Conservation (phyloP, 257 asterid genomes). For the Schizonepeta tenuifolia region DNA sequence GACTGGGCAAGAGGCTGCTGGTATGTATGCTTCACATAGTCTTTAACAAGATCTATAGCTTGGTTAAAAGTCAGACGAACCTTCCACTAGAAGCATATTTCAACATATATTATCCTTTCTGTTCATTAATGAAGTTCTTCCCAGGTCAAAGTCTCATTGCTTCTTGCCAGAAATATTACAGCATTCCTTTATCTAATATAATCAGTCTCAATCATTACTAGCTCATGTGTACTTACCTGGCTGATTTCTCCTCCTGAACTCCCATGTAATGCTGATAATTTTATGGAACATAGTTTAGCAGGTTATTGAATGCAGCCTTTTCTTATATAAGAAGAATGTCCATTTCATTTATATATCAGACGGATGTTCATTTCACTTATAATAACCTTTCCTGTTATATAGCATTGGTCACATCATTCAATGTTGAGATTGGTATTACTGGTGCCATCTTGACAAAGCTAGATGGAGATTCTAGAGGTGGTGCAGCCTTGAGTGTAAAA, state of each 20-base stretch:
- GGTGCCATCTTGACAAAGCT: slow-evolving; percentile 97
- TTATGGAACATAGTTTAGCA: slow-evolving; percentile 14
- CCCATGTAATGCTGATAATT: slow-evolving; percentile 11
- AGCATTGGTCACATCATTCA: slow-evolving; percentile 95
- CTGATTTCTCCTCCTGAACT: slow-evolving; percentile 4
- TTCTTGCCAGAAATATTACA: slow-evolving; percentile 20
- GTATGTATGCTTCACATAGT: slow-evolving; percentile 43
- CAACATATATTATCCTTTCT: slow-evolving; percentile 13
- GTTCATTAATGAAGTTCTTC: background rate
- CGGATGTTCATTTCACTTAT: slow-evolving; percentile 33
- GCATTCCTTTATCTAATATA: slow-evolving; percentile 9
- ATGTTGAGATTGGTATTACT: slow-evolving; percentile 96
- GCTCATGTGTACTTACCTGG: slow-evolving; percentile 3
- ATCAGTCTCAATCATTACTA: slow-evolving; percentile 2
- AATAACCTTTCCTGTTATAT: slow-evolving; percentile 33
- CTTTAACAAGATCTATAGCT: slow-evolving; percentile 25
- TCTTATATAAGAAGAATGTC: background rate
- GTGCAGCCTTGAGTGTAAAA: slow-evolving; percentile 96
- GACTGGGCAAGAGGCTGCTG: slow-evolving; percentile 99
- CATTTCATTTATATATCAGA: slow-evolving; percentile 35
- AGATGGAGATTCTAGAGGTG: slow-evolving; percentile 99
- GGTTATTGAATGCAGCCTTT: slow-evolving; percentile 15
- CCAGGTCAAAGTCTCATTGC: slow-evolving; percentile 7
- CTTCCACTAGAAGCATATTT: slow-evolving; percentile 25
- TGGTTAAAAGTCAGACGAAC: slow-evolving; percentile 25